phyloP scores from a whole-genome alignment of 768 basidiomycete species.

The Cyathus striatus region DNA sequence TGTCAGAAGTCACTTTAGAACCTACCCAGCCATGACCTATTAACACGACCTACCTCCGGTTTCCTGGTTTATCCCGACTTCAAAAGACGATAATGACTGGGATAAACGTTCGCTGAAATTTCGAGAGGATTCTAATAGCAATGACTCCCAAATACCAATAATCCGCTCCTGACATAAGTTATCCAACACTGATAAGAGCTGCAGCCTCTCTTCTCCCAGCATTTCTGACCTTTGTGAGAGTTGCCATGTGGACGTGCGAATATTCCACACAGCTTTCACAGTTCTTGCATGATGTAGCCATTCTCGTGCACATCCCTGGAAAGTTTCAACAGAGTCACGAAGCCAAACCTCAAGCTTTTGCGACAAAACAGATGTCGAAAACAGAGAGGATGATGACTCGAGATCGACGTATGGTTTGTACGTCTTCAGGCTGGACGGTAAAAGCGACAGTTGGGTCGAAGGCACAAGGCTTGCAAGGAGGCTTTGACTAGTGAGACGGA shows the following conservation, averaged over 20 bases:
- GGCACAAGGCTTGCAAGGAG: slow-evolving; percentile 75
- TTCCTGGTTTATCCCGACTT: too few relatives aligned
- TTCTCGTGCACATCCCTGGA: slow-evolving; percentile 38
- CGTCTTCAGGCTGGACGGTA: slow-evolving; percentile 63
- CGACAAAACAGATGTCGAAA: slow-evolving; percentile 37
- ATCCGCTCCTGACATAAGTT: slow-evolving; percentile 49
- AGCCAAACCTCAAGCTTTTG: slow-evolving; percentile 64
- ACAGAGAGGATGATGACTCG: slow-evolving; percentile 48
- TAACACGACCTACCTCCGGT: too few relatives aligned
- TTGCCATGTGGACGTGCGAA: slow-evolving; percentile 47
- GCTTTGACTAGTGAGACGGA: slow-evolving; percentile 59
- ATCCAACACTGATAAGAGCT: slow-evolving; percentile 45
- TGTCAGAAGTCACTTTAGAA: too few relatives aligned
- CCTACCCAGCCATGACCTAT: too few relatives aligned
- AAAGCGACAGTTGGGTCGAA: slow-evolving; percentile 73
- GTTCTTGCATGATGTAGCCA: slow-evolving; percentile 60
- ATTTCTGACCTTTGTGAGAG: slow-evolving; percentile 44
- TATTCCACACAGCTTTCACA: slow-evolving; percentile 66
- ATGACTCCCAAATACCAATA: slow-evolving; percentile 50
- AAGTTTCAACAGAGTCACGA: slow-evolving; percentile 36
- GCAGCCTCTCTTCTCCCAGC: slow-evolving; percentile 37
- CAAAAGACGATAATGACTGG: slow-evolving; percentile 26
- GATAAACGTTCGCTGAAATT: slow-evolving; percentile 40
- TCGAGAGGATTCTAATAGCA: slow-evolving; percentile 35
- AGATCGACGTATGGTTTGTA: slow-evolving; percentile 87